A percentile compares a stretch with the other conserved stretches of the same genome.
Evolutionary conservation across 495 filamentous ascomycete genomes (phyloP).

Genomic region (Aspergillus olivimuriae): DNA sequence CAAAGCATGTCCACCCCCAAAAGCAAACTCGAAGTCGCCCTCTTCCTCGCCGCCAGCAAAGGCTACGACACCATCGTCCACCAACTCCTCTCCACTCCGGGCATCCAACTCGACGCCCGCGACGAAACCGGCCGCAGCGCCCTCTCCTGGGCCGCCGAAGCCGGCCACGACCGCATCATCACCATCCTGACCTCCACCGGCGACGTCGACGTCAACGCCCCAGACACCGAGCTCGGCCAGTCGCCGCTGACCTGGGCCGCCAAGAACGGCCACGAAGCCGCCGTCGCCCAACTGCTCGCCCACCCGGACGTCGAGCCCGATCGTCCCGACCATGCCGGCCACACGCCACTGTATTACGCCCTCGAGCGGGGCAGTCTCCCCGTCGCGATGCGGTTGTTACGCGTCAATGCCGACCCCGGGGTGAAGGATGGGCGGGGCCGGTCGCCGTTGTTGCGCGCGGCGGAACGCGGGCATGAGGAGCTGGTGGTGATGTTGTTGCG

Average conservation of each 20-base stretch:
- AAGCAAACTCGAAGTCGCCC: slow-evolving; percentile 21
- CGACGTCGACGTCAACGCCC: slow-evolving; percentile 13
- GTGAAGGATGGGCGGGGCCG: slow-evolving; percentile 15
- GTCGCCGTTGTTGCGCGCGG: slow-evolving; percentile 36
- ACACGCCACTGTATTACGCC: slow-evolving; percentile 22
- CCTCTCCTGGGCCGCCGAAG: slow-evolving; percentile 30
- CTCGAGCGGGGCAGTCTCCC: slow-evolving; percentile 16
- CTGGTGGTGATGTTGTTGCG: slow-evolving; percentile 25
- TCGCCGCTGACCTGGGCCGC: slow-evolving; percentile 33
- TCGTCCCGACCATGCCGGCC: slow-evolving; percentile 12
- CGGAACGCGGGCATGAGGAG: slow-evolving; percentile 23
- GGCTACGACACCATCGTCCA: slow-evolving; percentile 34
- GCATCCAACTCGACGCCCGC: slow-evolving; percentile 22
- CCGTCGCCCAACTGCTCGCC: slow-evolving; percentile 19
- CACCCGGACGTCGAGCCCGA: slow-evolving; percentile 10
- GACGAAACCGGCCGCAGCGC: slow-evolving; percentile 23
- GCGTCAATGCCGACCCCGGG: slow-evolving; percentile 15
- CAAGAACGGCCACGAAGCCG: slow-evolving; percentile 24
- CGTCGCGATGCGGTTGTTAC: slow-evolving; percentile 17
- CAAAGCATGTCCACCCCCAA: no score
- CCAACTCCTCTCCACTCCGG: slow-evolving; percentile 20
- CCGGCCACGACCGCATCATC: slow-evolving; percentile 30
- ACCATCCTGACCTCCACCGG: slow-evolving; percentile 21
- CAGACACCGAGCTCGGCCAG: slow-evolving; percentile 17
- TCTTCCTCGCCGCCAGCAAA: slow-evolving; percentile 26